phyloP scores from a whole-genome alignment of 805 yeast genomes.

The Candida railenensis region DNA sequence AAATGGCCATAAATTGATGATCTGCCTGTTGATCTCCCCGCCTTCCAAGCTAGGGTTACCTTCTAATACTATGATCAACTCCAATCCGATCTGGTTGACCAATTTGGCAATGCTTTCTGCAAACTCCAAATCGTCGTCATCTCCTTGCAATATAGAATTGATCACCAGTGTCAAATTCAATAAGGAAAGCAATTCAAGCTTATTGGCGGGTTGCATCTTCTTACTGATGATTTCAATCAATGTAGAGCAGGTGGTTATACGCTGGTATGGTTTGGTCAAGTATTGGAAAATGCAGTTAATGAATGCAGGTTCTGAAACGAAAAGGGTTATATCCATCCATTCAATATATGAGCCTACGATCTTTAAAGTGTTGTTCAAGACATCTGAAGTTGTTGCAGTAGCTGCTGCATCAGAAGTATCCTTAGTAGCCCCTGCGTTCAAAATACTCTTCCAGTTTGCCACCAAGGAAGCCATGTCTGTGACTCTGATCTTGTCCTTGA shows the following conservation, averaged over 20 bases:
- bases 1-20: conserved; percentile 68
- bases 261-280: conserved; percentile 47
- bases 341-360: conserved; percentile 84
- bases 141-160: conserved; percentile 29
- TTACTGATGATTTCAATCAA: conserved; percentile 67
- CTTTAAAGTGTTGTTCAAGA: conserved; percentile 56
- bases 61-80: conserved; percentile 66
- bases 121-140: conserved; percentile 57
- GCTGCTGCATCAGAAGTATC: conserved; percentile 18
- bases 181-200: conserved; percentile 65
- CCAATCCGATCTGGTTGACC: conserved; percentile 70
- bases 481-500: conserved; percentile 81
- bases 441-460: conserved; percentile 62
- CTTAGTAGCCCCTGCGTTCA: conserved; percentile 28
- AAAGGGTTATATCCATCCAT: conserved; percentile 85
- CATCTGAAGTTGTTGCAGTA: conserved; percentile 21
- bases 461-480: conserved; percentile 71
- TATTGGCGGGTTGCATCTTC: conserved; percentile 74
- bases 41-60: conserved; percentile 6
- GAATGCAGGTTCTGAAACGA: conserved; percentile 56
- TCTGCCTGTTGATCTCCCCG: conserved; percentile 22
- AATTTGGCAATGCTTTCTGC: conserved; percentile 75
- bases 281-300: conserved; percentile 58
- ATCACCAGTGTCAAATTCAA: conserved; percentile 63
- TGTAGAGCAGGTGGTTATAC: conserved; percentile 58